Evolutionary conservation across 129 eudicot species (phyloP), one percentile per base, ranked within the genome.

Genomic region (Lactuca saligna): DNA sequence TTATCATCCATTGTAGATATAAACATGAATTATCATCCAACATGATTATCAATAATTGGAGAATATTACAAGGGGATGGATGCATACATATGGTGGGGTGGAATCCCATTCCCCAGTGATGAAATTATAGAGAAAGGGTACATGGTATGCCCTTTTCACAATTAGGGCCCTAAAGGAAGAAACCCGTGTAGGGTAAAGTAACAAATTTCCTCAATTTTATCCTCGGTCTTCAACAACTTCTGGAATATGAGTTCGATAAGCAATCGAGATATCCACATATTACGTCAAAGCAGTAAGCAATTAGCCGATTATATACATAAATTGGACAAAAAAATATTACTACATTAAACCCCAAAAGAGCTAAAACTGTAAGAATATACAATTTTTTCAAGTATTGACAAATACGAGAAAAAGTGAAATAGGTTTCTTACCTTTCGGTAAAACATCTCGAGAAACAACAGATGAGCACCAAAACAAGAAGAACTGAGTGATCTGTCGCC

Each of bases 401-500:
- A 25, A 25, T 25, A 25, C 29, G 11, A 50, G 34, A 53, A 67
- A 65, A 17, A 5, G 29, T 8, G 39, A 63, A 60, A 72, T 33
- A 64, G 61, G 12, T 1, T 51, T 17, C 81, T 79, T 77, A 88
- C 89, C 55, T 67, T 79, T 76, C 75, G 38, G 84, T 74, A 14
- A 48, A 66, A 69, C 63, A 66, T 61, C 53, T 25, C 11, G 78
- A 74, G 56, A 79, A 81, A 25, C 48, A 67, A 17, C 35, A 56
- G n/a, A 71, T 29, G 50, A 77, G 71, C 37, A 78, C 16, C 67
- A 85, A 70, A 49, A 81, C 35, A 54, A 62, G 56, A 71, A 71
- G 14, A 62, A 85, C 4, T 61, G 67, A 33, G 69, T 71, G 77
- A 74, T 74, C 66, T 72, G 69, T 48, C 79, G 81, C 88, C 95